Base-by-base conservation (phyloP, 768 basidiomycete species). In the Tricholoma bakamatsutake region DNA sequence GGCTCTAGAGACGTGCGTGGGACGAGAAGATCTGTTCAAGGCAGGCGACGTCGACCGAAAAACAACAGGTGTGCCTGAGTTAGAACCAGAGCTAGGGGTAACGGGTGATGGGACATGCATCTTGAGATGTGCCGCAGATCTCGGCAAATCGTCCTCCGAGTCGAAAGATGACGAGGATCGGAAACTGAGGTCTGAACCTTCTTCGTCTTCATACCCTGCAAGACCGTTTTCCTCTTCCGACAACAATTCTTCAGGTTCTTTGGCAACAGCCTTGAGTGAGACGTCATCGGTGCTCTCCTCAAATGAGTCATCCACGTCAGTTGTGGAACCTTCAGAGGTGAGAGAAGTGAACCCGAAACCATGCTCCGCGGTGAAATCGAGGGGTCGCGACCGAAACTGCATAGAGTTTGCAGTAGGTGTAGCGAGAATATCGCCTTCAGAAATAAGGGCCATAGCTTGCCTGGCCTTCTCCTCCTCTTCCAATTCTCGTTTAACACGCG, bases 171-270 rank as follows among this genome's bases (percentile, higher is more conserved):
- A 84, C 3, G 79, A 79, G 1, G 76, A 73, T 42, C 67, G 68
- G 62, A 82, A 71, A 53, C 74, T 73, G 49, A 75, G 60, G 62
- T 85, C 82, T 1, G 74, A 77, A 51, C 83, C 83, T 2, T 79
- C 82, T 54, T 86, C 87, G 53, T 88, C 87, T 64, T 89, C 88
- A 55, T 88, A 90, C 28, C 83, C 76, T 42, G 75, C 80, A 33
- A 88, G 70, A 18, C 74, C 84, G 58, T 83, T 75, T 13, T 85
- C 81, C 35, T 79, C 75, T n/a, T 77, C 82, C 5, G 71, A 75
- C 52, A 71, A 67, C 34, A 69, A 65, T 13, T 66, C 64, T 34
- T 73, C 68, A 13, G 75, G 73, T 43, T 81, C 87, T 62, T 88
- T 87, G 18, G 69, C 71, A 11, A 87, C 84, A 18, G 76, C 73